Percentiles rank a stretch among this genome's conserved stretches.
Conservation (phyloP, 345 rosid species). For the Eucalyptus virginea region DNA sequence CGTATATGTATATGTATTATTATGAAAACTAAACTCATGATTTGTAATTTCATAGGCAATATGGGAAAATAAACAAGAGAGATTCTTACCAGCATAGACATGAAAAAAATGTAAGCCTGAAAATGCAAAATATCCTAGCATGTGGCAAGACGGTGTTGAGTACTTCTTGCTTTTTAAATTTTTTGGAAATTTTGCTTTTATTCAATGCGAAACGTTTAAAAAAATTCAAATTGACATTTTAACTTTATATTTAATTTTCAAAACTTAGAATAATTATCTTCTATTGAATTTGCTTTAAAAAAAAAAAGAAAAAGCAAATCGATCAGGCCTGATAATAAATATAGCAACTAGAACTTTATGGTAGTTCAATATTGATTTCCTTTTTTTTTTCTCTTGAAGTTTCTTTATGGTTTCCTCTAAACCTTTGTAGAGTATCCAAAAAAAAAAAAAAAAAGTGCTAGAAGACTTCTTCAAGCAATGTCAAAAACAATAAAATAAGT, state of each 20-base stretch:
- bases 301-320: neutral
- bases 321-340: neutral
- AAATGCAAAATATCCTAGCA: neutral
- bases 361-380: neutral
- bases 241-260: neutral
- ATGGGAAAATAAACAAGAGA: neutral
- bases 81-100: neutral
- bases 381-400: neutral
- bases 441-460: neutral
- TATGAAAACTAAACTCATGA: neutral
- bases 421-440: neutral
- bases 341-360: neutral
- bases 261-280: neutral
- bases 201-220: neutral
- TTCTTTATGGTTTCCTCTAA: neutral
- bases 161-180: neutral
- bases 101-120: neutral
- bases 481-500: neutral
- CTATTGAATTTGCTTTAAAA: neutral
- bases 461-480: neutral
- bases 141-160: neutral
- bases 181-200: neutral
- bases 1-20: neutral
- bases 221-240: neutral
- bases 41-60: neutral